Conservation (phyloP, 805 yeast species). For the Schwanniomyces occidentalis region DNA sequence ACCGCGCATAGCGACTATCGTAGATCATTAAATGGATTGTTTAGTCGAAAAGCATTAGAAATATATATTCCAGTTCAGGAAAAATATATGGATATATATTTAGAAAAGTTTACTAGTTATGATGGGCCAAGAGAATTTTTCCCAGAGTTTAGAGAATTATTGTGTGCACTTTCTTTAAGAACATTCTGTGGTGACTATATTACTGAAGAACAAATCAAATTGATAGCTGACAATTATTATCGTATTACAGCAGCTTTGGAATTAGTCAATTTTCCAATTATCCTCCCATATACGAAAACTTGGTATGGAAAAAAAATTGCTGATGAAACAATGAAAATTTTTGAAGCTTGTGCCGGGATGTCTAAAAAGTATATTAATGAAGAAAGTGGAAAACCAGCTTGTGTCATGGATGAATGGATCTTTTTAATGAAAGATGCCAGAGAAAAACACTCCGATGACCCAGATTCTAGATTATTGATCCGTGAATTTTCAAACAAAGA, state of each 20-base stretch:
- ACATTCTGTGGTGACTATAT: slow-evolving; percentile 97
- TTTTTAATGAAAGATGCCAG: slow-evolving; percentile 76
- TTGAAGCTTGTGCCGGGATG: slow-evolving; percentile 83
- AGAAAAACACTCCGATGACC: slow-evolving; percentile 48
- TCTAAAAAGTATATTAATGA: slow-evolving; percentile 76
- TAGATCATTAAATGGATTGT: slow-evolving; percentile 83
- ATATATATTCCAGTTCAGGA: slow-evolving; percentile 85
- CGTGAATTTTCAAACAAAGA: slow-evolving; percentile 88
- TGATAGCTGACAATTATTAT: slow-evolving; percentile 90
- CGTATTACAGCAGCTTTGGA: slow-evolving; percentile 94
- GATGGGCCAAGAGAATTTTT: slow-evolving; percentile 76
- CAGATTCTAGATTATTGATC: slow-evolving; percentile 58
- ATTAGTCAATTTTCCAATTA: slow-evolving; percentile 96
- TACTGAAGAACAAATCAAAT: slow-evolving; percentile 84
- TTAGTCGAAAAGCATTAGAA: slow-evolving; percentile 80
- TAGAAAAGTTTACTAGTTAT: slow-evolving; percentile 62
- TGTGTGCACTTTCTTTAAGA: slow-evolving; percentile 90
- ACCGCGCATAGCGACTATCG: slow-evolving; percentile 94
- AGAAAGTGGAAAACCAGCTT: slow-evolving; percentile 73
- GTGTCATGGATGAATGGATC: slow-evolving; percentile 97
- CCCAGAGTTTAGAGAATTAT: slow-evolving; percentile 91
- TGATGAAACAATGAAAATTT: slow-evolving; percentile 89
- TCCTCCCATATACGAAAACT: slow-evolving; percentile 92
- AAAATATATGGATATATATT: slow-evolving; percentile 76
- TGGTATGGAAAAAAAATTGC: slow-evolving; percentile 97